Evolutionary conservation across 495 filamentous ascomycete genomes (phyloP), one percentile per base, ranked within the genome.

Genomic region (Achaetomiella virescens): DNA sequence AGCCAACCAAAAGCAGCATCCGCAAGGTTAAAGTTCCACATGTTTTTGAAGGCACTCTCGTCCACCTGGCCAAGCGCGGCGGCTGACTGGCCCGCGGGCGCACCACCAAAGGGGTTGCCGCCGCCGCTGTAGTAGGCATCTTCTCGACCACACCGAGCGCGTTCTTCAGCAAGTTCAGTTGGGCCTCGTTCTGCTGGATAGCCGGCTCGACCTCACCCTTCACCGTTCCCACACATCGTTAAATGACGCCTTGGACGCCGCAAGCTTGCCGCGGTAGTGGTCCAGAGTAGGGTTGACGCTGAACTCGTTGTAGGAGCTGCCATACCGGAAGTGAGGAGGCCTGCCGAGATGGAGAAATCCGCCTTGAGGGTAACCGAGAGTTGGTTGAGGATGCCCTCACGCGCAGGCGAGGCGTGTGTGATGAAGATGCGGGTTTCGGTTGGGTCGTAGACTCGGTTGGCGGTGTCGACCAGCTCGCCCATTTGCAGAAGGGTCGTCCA

Each of bases 21-120:
- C 20, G 93, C 93, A 47, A 99, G 73, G 69, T 99, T 99, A 75
- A 99, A 99, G 73, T 99, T 99, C 93, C 93, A 99, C 95, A 97
- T 97, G 64, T 99, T 99, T 78, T 99, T 99, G 78, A 99, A 99
- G 0, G 93, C 93, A 60, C 91, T 96, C 74, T 99, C 93, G 64
- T 99, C 93, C 18, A 99, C 90, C 62, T 95, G 90, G 18, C 93
- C 92, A 58, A 84, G 85, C 40, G 70, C 79, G 21, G 82, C 83
- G 24, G 81, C 59, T 11, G 66, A 62, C 58, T 66, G 80, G 17
- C 86, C 85, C n/a, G 84, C 81, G 56, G 84, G 79, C 12, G 88
- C 86, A 9, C 93, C 93, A 54, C 95, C 93, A 65, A 97, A 97
- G 0, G 95, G 95, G 69, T 96, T 97, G 1, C 92, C 92, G 56